Conservation (phyloP, 192 early-diverging fungal genomes). For the Backusella mclennaniae region DNA sequence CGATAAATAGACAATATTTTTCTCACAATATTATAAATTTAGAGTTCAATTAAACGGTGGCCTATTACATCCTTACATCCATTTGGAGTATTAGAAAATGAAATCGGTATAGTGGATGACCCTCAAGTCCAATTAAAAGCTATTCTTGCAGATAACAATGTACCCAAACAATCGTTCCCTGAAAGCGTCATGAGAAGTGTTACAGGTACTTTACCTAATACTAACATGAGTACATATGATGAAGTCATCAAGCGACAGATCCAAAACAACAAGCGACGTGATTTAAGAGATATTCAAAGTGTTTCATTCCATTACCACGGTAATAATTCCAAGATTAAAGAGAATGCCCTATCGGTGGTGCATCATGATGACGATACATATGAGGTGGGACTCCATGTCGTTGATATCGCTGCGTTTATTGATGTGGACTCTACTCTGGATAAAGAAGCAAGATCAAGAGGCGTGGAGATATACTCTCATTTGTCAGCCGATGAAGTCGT, state of each 20-base stretch:
- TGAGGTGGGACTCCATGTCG: constrained; percentile 80
- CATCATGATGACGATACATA: constrained; percentile 58
- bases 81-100: constrained; percentile 62
- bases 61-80: constrained; percentile 65
- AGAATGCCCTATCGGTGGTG: constrained; percentile 72
- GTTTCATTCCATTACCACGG: constrained; percentile 78
- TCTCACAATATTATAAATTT: constrained; percentile 1
- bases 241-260: constrained; percentile 48
- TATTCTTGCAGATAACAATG: constrained; percentile 75
- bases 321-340: constrained; percentile 57
- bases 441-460: constrained; percentile 83
- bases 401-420: constrained; percentile 95
- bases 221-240: not conserved
- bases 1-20: not conserved
- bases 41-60: constrained; percentile 68
- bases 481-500: constrained; percentile 60
- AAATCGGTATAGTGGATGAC: constrained; percentile 79
- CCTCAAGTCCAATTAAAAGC: constrained; percentile 76
- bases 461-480: constrained; percentile 75
- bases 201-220: constrained; percentile 34
- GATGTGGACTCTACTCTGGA: constrained; percentile 87
- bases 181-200: constrained; percentile 70
- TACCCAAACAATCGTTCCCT: constrained; percentile 65
- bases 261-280: constrained; percentile 74
- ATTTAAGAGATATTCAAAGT: constrained; percentile 43